Conservation (phyloP, 192 early-diverging fungal species). For the Mortierella claussenii region DNA sequence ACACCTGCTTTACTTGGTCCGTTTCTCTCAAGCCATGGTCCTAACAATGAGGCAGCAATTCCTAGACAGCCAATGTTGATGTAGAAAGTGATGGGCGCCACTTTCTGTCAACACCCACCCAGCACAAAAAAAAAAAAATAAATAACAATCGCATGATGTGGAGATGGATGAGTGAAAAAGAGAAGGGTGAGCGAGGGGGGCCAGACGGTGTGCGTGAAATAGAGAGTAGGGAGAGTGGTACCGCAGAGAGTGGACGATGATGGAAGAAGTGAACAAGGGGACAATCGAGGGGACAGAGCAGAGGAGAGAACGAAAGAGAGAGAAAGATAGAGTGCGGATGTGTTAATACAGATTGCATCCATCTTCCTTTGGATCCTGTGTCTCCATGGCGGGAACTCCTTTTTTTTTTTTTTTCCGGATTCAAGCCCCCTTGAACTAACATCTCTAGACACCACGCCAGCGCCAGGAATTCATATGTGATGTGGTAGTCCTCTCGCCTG, state of each 20-base stretch:
- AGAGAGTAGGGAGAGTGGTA: conserved; percentile 2
- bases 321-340: no score
- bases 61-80: conserved; percentile 72
- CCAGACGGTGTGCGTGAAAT: neutral
- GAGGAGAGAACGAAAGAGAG: no score
- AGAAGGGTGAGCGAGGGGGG: neutral
- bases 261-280: neutral
- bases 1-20: conserved; percentile 63
- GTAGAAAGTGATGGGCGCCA: conserved; percentile 71
- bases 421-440: conserved; percentile 1
- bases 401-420: conserved; percentile 16
- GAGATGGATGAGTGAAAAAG: no score
- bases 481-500: no score
- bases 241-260: neutral
- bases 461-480: no score
- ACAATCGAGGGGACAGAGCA: conserved; percentile 7
- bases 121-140: neutral
- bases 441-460: neutral
- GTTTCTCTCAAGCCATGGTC: conserved; percentile 71
- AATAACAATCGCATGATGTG: no score
- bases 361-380: neutral
- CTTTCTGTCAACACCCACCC: conserved; percentile 15
- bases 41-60: conserved; percentile 63
- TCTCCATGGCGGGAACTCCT: conserved; percentile 15
- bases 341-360: conserved; percentile 12